phyloP scores from a whole-genome alignment of 1,284 basidiomycete species.

The Puccinia triticina region DNA sequence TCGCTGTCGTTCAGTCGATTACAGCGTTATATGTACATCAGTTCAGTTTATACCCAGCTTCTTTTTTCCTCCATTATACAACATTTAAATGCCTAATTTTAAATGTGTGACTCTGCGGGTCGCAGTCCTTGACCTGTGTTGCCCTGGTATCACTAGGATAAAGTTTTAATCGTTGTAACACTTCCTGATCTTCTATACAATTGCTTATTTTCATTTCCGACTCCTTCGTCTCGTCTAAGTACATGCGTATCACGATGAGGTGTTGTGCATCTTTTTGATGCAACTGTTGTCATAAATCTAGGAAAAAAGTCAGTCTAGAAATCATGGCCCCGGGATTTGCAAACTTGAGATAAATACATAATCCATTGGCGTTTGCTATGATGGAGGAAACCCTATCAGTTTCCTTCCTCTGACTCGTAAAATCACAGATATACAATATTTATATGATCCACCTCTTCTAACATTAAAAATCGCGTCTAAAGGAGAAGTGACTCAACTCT shows the following conservation, averaged over 20 bases:
- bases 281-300: not conserved
- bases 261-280: not conserved
- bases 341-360: conserved; percentile 7
- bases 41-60: not conserved
- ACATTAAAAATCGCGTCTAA: no score
- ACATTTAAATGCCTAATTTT: no score
- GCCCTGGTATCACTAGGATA: not conserved
- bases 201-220: no score
- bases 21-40: not conserved
- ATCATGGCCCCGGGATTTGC: conserved; percentile 19
- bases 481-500: no score
- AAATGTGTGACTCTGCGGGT: not conserved
- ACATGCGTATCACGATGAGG: conserved; percentile 6
- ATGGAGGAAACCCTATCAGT: not conserved
- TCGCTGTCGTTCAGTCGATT: no score
- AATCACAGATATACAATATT: not conserved
- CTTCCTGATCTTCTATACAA: not conserved
- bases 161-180: conserved; percentile 5
- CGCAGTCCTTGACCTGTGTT: not conserved
- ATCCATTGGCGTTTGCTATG: not conserved
- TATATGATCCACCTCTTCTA: not conserved
- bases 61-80: no score
- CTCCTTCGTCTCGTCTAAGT: not conserved
- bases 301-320: not conserved
- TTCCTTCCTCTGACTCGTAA: not conserved